phyloP scores from a whole-genome alignment of 2,329 filamentous ascomycete species.

The Ambrosiella beaveri region DNA sequence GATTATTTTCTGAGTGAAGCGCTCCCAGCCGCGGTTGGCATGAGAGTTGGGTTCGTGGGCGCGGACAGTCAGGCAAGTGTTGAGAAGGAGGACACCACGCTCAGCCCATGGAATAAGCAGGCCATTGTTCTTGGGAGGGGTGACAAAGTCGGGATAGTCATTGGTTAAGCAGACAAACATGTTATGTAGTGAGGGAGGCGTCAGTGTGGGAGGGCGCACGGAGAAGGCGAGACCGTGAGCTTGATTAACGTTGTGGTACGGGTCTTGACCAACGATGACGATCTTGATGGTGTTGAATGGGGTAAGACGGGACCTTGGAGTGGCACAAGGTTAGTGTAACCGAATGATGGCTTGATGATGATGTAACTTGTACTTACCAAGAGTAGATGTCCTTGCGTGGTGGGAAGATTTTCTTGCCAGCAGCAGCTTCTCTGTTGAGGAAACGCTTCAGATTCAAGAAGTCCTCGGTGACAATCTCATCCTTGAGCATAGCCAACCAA shows the following conservation, averaged over 20 bases:
- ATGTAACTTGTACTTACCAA: slow-evolving; percentile 43
- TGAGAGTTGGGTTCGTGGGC: slow-evolving; percentile 80
- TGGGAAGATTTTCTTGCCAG: slow-evolving; percentile 68
- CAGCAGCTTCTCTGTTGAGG: slow-evolving; percentile 56
- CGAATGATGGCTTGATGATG: not conserved
- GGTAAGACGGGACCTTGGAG: slow-evolving; percentile 71
- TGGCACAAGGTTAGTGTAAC: not conserved
- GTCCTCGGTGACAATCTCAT: slow-evolving; percentile 60
- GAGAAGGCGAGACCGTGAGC: slow-evolving; percentile 94
- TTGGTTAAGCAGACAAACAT: slow-evolving; percentile 80
- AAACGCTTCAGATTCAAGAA: slow-evolving; percentile 84
- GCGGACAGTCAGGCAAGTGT: slow-evolving; percentile 86
- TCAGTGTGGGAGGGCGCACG: slow-evolving; percentile 71
- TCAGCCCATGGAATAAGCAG: slow-evolving; percentile 88
- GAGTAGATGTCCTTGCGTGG: slow-evolving; percentile 82
- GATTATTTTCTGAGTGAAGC: slow-evolving; percentile 80
- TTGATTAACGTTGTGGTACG: slow-evolving; percentile 91
- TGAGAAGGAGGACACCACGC: slow-evolving; percentile 78
- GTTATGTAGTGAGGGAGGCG: slow-evolving; percentile 80
- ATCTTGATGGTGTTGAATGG: slow-evolving; percentile 77
- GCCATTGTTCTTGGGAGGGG: slow-evolving; percentile 62
- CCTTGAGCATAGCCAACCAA: slow-evolving; percentile 79
- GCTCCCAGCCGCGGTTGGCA: slow-evolving; percentile 76
- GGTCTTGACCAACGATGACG: slow-evolving; percentile 89
- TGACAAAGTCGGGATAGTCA: slow-evolving; percentile 66